Conservation (phyloP, 1,139 yeast genomes). For the Nakaseomyces glabratus region DNA sequence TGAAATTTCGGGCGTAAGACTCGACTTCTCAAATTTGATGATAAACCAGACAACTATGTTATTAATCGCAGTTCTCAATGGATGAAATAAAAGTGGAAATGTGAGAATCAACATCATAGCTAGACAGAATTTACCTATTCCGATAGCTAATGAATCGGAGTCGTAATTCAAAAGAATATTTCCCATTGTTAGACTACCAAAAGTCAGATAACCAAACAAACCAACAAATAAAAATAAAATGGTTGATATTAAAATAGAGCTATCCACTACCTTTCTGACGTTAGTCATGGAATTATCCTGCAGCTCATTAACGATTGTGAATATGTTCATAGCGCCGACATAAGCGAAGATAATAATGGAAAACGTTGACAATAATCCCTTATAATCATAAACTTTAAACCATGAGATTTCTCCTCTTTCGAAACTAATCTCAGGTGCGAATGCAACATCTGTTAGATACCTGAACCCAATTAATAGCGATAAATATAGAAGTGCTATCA, state of each 20-base stretch:
- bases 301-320: conserved; percentile 80
- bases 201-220: conserved; percentile 73
- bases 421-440: conserved; percentile 18
- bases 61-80: conserved; percentile 77
- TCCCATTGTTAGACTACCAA: conserved; percentile 70
- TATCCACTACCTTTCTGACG: conserved; percentile 43
- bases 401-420: conserved; percentile 45
- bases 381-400: conserved; percentile 44
- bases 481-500: conserved; percentile 71
- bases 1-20: neutral
- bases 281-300: conserved; percentile 44
- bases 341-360: conserved; percentile 92
- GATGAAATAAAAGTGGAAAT: conserved; percentile 88
- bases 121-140: conserved; percentile 62
- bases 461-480: conserved; percentile 61
- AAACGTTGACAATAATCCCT: conserved; percentile 66
- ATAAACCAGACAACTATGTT: conserved; percentile 55
- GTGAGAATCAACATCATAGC: conserved; percentile 79
- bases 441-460: conserved; percentile 40
- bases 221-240: conserved; percentile 64
- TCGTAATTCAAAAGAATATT: conserved; percentile 67
- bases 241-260: conserved; percentile 51
- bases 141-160: conserved; percentile 31
- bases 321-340: conserved; percentile 93
- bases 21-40: conserved; percentile 10